phyloP scores from a whole-genome alignment of 2,329 filamentous ascomycete species.

The Aspergillus proliferans region DNA sequence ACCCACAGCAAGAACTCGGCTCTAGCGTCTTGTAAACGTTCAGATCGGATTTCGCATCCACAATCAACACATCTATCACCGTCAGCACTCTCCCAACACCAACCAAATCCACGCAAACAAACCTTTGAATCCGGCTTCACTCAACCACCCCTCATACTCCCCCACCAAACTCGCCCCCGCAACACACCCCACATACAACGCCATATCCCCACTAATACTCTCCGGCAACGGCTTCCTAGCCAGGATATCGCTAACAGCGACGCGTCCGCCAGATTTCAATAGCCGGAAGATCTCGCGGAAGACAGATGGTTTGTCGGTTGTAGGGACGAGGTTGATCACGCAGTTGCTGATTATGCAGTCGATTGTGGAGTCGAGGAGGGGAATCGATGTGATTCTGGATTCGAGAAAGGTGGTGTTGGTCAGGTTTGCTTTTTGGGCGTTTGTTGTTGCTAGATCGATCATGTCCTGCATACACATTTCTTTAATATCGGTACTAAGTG shows the following conservation, averaged over 20 bases:
- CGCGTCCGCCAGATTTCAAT: slow-evolving; percentile 51
- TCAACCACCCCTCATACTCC: slow-evolving; percentile 50
- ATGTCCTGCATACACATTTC: slow-evolving; percentile 42
- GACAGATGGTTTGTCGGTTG: slow-evolving; percentile 46
- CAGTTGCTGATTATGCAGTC: slow-evolving; percentile 60
- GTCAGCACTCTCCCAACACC: not conserved
- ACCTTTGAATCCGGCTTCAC: slow-evolving; percentile 44
- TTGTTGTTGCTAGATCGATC: slow-evolving; percentile 46
- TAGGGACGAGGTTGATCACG: slow-evolving; percentile 55
- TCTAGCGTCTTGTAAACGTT: slow-evolving; percentile 39
- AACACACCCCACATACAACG: slow-evolving; percentile 56
- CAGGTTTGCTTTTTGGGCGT: slow-evolving; percentile 33
- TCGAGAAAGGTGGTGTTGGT: slow-evolving; percentile 49
- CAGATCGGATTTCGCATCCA: slow-evolving; percentile 43
- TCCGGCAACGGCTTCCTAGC: slow-evolving; percentile 45
- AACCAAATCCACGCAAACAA: not conserved
- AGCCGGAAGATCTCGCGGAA: slow-evolving; percentile 56
- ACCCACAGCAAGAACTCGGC: slow-evolving; percentile 12
- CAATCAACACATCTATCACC: slow-evolving; percentile 36
- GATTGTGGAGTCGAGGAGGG: slow-evolving; percentile 37
- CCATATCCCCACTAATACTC: slow-evolving; percentile 44
- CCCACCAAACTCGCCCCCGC: slow-evolving; percentile 49
- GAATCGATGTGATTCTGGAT: slow-evolving; percentile 46
- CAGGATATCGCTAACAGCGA: slow-evolving; percentile 57
- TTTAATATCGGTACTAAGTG: not conserved